Evolutionary conservation across 805 yeast species (phyloP), one percentile per base, ranked within the genome.

Genomic region (Candida insectalens): DNA sequence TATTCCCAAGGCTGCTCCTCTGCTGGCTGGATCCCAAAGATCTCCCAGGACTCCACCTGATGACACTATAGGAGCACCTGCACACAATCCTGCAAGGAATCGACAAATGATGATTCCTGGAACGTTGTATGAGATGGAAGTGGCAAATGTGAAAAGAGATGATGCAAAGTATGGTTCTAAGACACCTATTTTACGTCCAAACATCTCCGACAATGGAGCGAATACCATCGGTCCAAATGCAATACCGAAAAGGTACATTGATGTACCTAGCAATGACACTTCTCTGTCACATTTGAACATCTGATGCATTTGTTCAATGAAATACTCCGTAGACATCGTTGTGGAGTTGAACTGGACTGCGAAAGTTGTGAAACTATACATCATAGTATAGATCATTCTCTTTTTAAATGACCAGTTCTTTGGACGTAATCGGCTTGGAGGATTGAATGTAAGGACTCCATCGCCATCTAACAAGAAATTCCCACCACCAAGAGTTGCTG

Each of bases 181-280:
- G 16, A 69, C 62, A 19, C 71, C 68, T 4, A 51, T 39, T 41
- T 59, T 66, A 28, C 75, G 53, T 5, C 66, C 65, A 36, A 48
- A 57, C 2, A 59, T 52, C 48, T 73, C 78, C 2, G 75, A 68
- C 7, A 71, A 42, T 2, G 81, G 81, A 1, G 80, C 83, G 68
- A 76, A 73, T 9, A 77, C 41, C 51, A 76, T 57, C 3, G 83
- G 83, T 0, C 87, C 88, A 12, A 73, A 54, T 1, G 82, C 83
- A 45, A 77, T 70, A 1, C 87, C 88, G 31, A 77, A 49, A 9
- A 78, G 71, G 43, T 70, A 80, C 12, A 78, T 53, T 0, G 84
- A 63, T 2, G 78, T 68, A 8, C 71, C 65, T 30, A 79, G 56
- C 12, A 70, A 55, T 3, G 77, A 67, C 1, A 65, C 69, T 14